Base-by-base conservation (phyloP, 495 filamentous ascomycete species). In the Astrocystis sublimbata region DNA sequence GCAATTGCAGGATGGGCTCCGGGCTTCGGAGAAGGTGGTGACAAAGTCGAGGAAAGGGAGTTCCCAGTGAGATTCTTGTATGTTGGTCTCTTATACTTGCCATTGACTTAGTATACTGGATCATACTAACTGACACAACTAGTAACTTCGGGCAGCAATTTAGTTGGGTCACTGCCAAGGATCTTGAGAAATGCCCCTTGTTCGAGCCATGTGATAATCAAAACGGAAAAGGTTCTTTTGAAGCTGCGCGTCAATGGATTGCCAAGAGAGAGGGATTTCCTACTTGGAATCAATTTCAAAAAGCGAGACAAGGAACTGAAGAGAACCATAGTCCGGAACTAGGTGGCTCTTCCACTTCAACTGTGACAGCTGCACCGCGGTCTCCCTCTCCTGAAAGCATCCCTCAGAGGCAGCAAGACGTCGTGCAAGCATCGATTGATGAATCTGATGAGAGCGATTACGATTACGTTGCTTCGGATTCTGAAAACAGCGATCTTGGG, bases 51-150 rank as follows among this genome's bases (percentile, higher is more conserved):
- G 19, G 65, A 66, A 50, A 72, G 79, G 17, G 75, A 73, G 40
- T 80, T 80, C 26, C 76, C 79, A 1, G 75, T 78, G 4, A 68
- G 75, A 65, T 79, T 75, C 47, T 76, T 77, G 60, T 62, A 56
- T 1, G 60, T 61, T 21, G 28, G 9, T 19, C 1, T 4, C 9
- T 10, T 23, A 5, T 4, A 24, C 26, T 35, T 33, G n/a, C 12
- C n/a, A n/a, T n/a, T 10, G 6, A 41, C 13, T 24, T 10, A 17
- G n/a, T 42, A n/a, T n/a, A n/a, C n/a, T n/a, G n/a, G n/a, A n/a
- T n/a, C n/a, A n/a, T n/a, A n/a, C 28, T 35, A 3, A 52, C 9
- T 35, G 19, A 6, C 4, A n/a, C n/a, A 1, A 30, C 21, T 41
- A 62, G 60, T 24, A 77, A 81, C 63, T 28, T 57, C 24, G 12